A percentile compares a stretch with the other conserved stretches of the same genome.
These are phyloP conservation scores for Triticum monococcum DNA, from an alignment of 176 grass and related monocot genomes.

Conservation along the genomic window DNA sequence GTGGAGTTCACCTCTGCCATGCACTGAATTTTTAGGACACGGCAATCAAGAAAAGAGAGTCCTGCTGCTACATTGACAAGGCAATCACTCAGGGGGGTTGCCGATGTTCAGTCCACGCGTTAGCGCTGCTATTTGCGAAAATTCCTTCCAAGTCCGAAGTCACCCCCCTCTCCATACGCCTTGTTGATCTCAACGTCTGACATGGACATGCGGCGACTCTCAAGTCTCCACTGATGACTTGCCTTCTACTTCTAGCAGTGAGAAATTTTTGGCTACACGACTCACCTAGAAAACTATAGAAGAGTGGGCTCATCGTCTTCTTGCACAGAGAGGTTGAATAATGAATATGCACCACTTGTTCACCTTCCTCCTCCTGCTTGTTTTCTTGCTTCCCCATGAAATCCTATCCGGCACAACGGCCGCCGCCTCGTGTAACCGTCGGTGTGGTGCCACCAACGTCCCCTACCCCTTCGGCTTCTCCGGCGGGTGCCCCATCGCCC, in stretches of 20 bases:
- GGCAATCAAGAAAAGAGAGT: too few relatives aligned
- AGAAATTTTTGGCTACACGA: too few relatives aligned
- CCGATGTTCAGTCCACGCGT: too few relatives aligned
- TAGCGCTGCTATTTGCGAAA: too few relatives aligned
- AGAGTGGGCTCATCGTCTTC: neutral
- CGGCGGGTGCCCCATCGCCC: slow-evolving; percentile 28
- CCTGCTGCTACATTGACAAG: neutral
- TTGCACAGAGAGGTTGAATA: neutral
- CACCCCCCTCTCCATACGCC: too few relatives aligned
- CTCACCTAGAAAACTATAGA: too few relatives aligned
- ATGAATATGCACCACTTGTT: neutral
- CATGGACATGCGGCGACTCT: too few relatives aligned
- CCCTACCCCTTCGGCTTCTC: slow-evolving; percentile 72
- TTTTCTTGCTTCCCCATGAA: neutral
- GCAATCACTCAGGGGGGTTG: too few relatives aligned
- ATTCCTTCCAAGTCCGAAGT: too few relatives aligned
- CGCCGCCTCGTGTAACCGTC: slow-evolving; percentile 5
- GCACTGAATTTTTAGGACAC: neutral
- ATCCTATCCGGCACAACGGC: neutral
- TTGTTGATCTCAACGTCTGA: too few relatives aligned
- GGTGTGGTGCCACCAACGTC: neutral
- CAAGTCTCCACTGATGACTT: too few relatives aligned
- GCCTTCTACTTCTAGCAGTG: too few relatives aligned
- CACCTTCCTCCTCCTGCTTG: neutral
- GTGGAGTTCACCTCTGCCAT: neutral